Evolutionary conservation across 2,329 filamentous ascomycete species (phyloP).

Genomic region (Phoma sp.): DNA sequence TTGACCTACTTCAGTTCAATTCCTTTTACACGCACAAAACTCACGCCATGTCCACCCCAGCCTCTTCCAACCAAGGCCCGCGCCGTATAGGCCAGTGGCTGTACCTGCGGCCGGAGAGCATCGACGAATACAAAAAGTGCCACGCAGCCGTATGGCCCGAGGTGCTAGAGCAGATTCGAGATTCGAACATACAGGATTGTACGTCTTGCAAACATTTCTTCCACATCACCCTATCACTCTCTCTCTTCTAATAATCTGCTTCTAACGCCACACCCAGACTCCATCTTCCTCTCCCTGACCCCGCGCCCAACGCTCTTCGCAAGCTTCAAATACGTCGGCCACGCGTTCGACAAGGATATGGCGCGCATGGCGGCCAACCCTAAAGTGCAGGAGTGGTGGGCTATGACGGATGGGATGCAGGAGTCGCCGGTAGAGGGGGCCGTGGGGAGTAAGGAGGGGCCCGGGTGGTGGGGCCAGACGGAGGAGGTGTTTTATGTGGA

Average conservation of each 20-base stretch:
- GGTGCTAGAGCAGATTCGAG: slow-evolving; percentile 76
- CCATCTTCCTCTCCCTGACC: slow-evolving; percentile 71
- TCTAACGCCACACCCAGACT: slow-evolving; percentile 55
- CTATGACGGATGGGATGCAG: slow-evolving; percentile 79
- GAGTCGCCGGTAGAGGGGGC: slow-evolving; percentile 62
- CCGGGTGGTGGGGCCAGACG: slow-evolving; percentile 70
- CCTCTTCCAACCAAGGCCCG: slow-evolving; percentile 34
- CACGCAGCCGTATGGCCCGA: slow-evolving; percentile 80
- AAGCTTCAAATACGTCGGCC: slow-evolving; percentile 79
- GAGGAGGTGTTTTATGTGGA: slow-evolving; percentile 71
- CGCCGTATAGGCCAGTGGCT: slow-evolving; percentile 73
- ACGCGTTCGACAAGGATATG: slow-evolving; percentile 77
- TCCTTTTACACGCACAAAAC: background rate
- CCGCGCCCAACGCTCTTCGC: slow-evolving; percentile 70
- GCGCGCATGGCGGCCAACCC: slow-evolving; percentile 74
- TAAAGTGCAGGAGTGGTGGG: slow-evolving; percentile 80
- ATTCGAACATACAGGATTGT: slow-evolving; percentile 75
- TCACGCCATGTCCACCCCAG: background rate
- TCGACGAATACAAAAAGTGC: slow-evolving; percentile 74
- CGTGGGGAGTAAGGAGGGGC: slow-evolving; percentile 31
- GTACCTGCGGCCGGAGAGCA: slow-evolving; percentile 70
- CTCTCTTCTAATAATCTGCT: no score
- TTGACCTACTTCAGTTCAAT: background rate
- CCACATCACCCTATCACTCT: background rate
- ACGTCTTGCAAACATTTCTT: slow-evolving; percentile 52